Evolutionary conservation across 441 rosid genomes (phyloP).

Genomic region (Syzygium malaccense): DNA sequence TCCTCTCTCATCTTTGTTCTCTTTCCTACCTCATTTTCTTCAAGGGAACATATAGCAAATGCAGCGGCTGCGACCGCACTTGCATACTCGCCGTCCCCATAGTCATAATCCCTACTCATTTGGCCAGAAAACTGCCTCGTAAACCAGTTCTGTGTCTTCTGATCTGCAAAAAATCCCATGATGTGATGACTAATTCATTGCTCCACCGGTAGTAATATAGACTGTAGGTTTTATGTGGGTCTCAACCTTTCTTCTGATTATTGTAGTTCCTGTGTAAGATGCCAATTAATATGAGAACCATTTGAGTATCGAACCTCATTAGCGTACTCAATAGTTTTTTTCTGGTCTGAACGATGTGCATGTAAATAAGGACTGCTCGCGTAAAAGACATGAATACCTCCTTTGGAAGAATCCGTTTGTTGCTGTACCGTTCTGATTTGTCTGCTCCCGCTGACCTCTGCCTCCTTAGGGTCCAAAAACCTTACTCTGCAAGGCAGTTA

Average conservation of each 20-base stretch:
- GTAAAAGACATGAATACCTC: background rate
- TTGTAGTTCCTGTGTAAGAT: background rate
- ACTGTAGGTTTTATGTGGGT: background rate
- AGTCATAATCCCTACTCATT: slow-evolving; percentile 21
- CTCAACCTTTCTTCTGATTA: background rate
- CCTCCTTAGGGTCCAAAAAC: slow-evolving; percentile 9
- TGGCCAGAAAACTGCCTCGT: slow-evolving; percentile 10
- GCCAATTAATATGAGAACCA: background rate
- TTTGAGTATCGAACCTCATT: background rate
- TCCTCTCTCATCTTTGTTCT: slow-evolving; percentile 30
- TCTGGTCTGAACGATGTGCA: background rate
- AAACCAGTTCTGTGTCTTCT: slow-evolving; percentile 19
- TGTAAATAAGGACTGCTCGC: background rate
- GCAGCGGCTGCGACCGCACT: slow-evolving; percentile 67
- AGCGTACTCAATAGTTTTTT: background rate
- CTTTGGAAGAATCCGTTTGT: background rate
- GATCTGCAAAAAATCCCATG: slow-evolving; percentile 4
- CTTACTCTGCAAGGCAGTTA: slow-evolving; percentile 14
- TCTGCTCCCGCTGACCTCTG: background rate
- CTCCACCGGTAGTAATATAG: background rate
- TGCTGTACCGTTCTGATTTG: background rate
- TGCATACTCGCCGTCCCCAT: slow-evolving; percentile 32
- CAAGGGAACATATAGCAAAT: slow-evolving; percentile 32
- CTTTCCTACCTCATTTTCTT: slow-evolving; percentile 24
- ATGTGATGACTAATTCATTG: background rate